These are phyloP conservation scores for Hibiscus syriacus DNA, from an alignment of 345 rosid genomes.

Conservation along the genomic window DNA sequence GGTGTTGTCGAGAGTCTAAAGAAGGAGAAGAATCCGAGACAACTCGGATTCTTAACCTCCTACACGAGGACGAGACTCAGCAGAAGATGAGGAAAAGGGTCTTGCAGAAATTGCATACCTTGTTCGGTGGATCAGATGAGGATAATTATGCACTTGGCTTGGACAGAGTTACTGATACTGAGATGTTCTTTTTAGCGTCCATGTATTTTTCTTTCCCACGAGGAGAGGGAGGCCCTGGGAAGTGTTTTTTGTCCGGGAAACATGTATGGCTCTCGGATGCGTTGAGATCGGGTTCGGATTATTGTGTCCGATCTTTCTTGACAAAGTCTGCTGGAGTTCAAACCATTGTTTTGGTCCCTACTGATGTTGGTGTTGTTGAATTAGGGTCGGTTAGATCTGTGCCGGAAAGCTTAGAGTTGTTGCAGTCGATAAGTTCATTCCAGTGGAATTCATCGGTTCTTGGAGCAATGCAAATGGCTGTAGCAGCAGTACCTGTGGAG, in stretches of 20 bases:
- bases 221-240: constrained; percentile 91
- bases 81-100: constrained; percentile 91
- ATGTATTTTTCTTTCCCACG: constrained; percentile 94
- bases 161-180: constrained; percentile 88
- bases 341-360: constrained; percentile 77
- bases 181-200: constrained; percentile 88
- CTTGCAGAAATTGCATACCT: constrained; percentile 68
- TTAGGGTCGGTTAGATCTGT: constrained; percentile 83
- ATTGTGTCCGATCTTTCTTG: constrained; percentile 80
- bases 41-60: constrained; percentile 24
- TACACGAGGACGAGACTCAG: constrained; percentile 46
- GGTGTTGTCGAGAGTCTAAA: constrained; percentile 83
- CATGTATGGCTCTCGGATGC: constrained; percentile 70
- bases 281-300: constrained; percentile 41
- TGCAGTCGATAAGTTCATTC: constrained; percentile 47
- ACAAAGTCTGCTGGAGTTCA: constrained; percentile 73
- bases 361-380: constrained; percentile 88
- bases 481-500: constrained; percentile 19
- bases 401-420: constrained; percentile 53
- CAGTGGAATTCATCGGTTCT: constrained; percentile 28
- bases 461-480: constrained; percentile 27
- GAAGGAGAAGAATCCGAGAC: constrained; percentile 65
- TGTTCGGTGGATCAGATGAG: constrained; percentile 88
- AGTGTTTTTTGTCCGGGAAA: constrained; percentile 68
- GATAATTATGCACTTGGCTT: constrained; percentile 71